These are phyloP conservation scores for Coprinopsis cinerea DNA, from an alignment of 768 basidiomycete species.

Conservation along the genomic window DNA sequence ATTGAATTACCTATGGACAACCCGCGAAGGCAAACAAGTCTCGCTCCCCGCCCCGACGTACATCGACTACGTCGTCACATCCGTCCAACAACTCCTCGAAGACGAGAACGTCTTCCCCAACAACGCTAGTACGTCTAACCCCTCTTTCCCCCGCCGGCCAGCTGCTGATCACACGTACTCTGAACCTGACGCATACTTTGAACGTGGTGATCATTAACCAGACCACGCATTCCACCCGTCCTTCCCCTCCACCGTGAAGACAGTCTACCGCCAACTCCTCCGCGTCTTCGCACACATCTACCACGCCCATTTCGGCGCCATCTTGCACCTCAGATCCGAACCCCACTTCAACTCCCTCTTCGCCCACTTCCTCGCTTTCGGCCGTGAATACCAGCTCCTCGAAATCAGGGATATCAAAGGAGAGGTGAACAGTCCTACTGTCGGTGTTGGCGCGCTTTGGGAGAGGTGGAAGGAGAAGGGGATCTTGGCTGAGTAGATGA, in stretches of 20 bases:
- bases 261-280: constrained; percentile 94
- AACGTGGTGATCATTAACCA: no score
- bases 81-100: constrained; percentile 89
- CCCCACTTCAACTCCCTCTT: constrained; percentile 97
- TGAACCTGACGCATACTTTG: no score
- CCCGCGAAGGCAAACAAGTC: constrained; percentile 83
- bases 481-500: no score
- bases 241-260: constrained; percentile 89
- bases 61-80: constrained; percentile 97
- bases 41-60: constrained; percentile 90
- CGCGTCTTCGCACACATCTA: constrained; percentile 98
- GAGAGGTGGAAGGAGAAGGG: constrained; percentile 93
- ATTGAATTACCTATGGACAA: constrained; percentile 92
- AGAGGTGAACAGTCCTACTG: constrained; percentile 42
- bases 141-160: no score
- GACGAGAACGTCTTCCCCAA: constrained; percentile 95
- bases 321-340: constrained; percentile 88
- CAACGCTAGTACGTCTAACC: constrained; percentile 66
- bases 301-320: constrained; percentile 87
- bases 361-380: constrained; percentile 96
- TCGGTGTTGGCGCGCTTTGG: constrained; percentile 77
- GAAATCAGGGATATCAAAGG: constrained; percentile 89
- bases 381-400: constrained; percentile 88
- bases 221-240: constrained; percentile 85
- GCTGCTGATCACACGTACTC: no score